Evolutionary conservation across 2,329 filamentous ascomycete genomes (phyloP).

Genomic region (Ceratocystiopsis minuta): DNA sequence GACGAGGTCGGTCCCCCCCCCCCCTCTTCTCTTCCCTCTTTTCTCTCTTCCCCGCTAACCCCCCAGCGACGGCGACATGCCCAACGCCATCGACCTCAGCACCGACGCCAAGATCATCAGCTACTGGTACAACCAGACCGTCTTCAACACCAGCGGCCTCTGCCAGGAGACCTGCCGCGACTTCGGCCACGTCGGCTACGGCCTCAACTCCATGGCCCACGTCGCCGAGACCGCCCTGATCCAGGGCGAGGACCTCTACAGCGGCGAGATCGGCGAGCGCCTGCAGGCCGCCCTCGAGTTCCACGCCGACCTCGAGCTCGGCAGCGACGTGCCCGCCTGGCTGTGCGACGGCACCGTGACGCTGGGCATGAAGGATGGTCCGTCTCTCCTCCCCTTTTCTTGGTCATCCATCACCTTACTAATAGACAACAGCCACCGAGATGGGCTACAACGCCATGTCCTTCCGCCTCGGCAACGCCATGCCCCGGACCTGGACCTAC

Average conservation of each 20-base stretch:
- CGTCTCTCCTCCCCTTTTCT: too few species aligned
- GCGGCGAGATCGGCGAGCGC: neutral
- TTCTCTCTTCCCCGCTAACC: too few species aligned
- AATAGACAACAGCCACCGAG: neutral
- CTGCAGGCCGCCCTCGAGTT: neutral
- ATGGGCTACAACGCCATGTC: neutral
- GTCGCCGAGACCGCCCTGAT: neutral
- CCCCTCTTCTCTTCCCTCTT: too few species aligned
- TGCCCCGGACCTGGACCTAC: neutral
- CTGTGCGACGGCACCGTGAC: neutral
- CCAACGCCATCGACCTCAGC: too few species aligned
- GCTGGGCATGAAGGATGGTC: neutral
- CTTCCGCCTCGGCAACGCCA: neutral
- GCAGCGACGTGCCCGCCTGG: neutral
- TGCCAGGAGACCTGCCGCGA: neutral
- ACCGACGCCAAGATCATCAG: neutral
- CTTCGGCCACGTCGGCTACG: neutral
- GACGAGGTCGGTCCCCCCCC: too few species aligned
- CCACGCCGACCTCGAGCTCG: neutral
- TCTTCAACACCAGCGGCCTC: neutral
- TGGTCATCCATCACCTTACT: too few species aligned
- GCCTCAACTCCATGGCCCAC: neutral
- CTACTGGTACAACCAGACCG: neutral
- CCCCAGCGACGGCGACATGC: too few species aligned
- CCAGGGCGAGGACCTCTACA: neutral